These are phyloP conservation scores for Sergeia podlipaevii DNA, from an alignment of 208 protist genomes.

Conservation along the genomic window DNA sequence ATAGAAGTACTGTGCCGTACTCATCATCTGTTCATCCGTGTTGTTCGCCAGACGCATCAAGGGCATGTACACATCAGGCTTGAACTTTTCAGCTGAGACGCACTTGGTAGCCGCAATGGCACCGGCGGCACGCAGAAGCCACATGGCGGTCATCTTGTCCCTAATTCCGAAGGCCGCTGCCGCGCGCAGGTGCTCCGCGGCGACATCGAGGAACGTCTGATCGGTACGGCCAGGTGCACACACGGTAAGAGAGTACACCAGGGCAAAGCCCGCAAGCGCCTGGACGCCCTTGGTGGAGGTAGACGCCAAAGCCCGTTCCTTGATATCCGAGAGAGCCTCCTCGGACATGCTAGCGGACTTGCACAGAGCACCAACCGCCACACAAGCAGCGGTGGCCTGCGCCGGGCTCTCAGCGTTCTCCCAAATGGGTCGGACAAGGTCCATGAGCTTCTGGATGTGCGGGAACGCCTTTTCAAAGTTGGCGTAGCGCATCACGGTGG, in stretches of 20 bases:
- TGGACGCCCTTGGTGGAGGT: slow-evolving; percentile 49
- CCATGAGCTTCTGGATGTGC: slow-evolving; percentile 73
- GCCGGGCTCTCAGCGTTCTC: slow-evolving; percentile 64
- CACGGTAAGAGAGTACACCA: slow-evolving; percentile 68
- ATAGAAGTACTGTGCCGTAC: slow-evolving; percentile 79
- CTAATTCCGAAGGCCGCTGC: slow-evolving; percentile 51
- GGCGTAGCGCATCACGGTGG: slow-evolving; percentile 80
- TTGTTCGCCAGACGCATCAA: slow-evolving; percentile 62
- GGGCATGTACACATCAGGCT: slow-evolving; percentile 54
- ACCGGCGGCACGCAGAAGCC: slow-evolving; percentile 80
- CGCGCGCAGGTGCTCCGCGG: slow-evolving; percentile 43
- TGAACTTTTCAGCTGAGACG: slow-evolving; percentile 33
- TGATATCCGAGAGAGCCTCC: slow-evolving; percentile 52
- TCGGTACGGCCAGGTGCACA: slow-evolving; percentile 51
- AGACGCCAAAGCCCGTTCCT: slow-evolving; percentile 57
- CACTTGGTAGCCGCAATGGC: slow-evolving; percentile 56
- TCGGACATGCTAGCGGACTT: slow-evolving; percentile 77
- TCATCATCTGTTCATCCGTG: slow-evolving; percentile 73
- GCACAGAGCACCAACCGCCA: slow-evolving; percentile 79
- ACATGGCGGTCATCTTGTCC: slow-evolving; percentile 76
- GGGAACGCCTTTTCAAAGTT: slow-evolving; percentile 69
- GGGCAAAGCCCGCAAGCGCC: slow-evolving; percentile 73
- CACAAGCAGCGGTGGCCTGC: slow-evolving; percentile 56
- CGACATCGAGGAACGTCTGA: slow-evolving; percentile 54
- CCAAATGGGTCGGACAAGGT: slow-evolving; percentile 66